These are phyloP conservation scores for Tilletia caries DNA, from an alignment of 1,284 basidiomycete genomes.

Conservation along the genomic window DNA sequence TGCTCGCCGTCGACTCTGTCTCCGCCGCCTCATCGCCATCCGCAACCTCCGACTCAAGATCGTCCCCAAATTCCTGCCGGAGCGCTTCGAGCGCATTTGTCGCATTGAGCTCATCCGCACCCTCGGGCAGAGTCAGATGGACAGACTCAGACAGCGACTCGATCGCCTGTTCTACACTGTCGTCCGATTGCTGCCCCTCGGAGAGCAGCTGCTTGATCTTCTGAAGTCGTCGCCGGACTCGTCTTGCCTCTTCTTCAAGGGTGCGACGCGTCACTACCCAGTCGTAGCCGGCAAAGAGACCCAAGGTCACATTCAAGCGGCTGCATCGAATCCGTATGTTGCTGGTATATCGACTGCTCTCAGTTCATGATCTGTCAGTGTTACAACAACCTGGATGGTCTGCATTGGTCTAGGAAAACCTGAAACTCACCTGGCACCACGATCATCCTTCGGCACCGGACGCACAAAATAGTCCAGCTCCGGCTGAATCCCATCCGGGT, in stretches of 20 bases:
- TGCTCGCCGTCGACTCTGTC: slow-evolving; percentile 28
- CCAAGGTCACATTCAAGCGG: slow-evolving; percentile 17
- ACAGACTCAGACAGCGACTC: slow-evolving; percentile 86
- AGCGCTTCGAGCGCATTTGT: slow-evolving; percentile 77
- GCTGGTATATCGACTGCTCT: background rate
- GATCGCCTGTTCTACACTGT: slow-evolving; percentile 72
- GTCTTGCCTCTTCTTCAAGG: slow-evolving; percentile 82
- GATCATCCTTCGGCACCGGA: slow-evolving; percentile 12
- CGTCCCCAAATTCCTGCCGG: slow-evolving; percentile 72
- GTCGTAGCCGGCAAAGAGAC: slow-evolving; percentile 66
- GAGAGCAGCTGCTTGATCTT: slow-evolving; percentile 93
- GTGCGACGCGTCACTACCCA: slow-evolving; percentile 79
- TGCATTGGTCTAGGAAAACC: no score
- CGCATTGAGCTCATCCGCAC: slow-evolving; percentile 30
- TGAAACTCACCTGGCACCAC: background rate
- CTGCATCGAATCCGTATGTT: slow-evolving; percentile 1
- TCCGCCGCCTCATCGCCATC: slow-evolving; percentile 20
- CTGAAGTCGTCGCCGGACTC: slow-evolving; percentile 77
- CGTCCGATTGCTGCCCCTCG: slow-evolving; percentile 80
- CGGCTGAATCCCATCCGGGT: slow-evolving; percentile 60
- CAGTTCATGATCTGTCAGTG: no score
- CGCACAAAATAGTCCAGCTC: slow-evolving; percentile 34
- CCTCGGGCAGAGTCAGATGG: slow-evolving; percentile 56
- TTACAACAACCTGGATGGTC: no score
- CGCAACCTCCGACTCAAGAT: slow-evolving; percentile 1